Evolutionary conservation across 331 rosid genomes (phyloP).

Genomic region (Stylosanthes scabra): DNA sequence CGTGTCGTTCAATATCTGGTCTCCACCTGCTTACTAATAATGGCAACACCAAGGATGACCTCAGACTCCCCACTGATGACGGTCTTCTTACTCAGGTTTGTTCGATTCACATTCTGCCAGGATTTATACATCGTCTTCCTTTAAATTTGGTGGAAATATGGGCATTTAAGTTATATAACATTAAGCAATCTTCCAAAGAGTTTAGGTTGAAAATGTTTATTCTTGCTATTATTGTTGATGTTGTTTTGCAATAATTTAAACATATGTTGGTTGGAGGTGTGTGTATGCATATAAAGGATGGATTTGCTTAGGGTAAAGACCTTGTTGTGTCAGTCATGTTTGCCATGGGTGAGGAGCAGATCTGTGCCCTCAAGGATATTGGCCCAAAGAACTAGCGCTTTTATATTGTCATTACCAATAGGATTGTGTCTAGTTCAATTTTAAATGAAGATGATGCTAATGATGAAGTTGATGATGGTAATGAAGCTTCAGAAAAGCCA

Average conservation of each 20-base stretch:
- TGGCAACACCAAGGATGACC: constrained; percentile 69
- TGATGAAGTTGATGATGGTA: constrained; percentile 3
- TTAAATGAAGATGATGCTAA: constrained; percentile 6
- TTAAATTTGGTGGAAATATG: too few species aligned
- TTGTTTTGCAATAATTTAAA: too few species aligned
- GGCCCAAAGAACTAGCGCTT: constrained; percentile 66
- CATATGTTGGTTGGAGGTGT: not conserved
- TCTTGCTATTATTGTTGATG: too few species aligned
- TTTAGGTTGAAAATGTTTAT: too few species aligned
- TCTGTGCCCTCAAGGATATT: constrained; percentile 71
- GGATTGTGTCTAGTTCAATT: constrained; percentile 11
- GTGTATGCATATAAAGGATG: constrained; percentile 68
- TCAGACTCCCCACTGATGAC: constrained; percentile 69
- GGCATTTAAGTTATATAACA: too few species aligned
- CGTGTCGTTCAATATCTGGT: too few species aligned
- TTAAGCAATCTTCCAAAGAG: too few species aligned
- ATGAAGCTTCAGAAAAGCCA: constrained; percentile 4
- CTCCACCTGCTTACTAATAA: constrained; percentile 64
- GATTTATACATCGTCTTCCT: not conserved
- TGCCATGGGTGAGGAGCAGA: constrained; percentile 87
- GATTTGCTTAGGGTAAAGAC: constrained; percentile 78
- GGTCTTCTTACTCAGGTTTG: constrained; percentile 62
- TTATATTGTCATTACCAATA: constrained; percentile 42
- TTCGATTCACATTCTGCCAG: constrained; percentile 17
- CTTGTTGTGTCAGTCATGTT: constrained; percentile 75